phyloP scores from a whole-genome alignment of 83 land plant species.

The Picea abies region DNA sequence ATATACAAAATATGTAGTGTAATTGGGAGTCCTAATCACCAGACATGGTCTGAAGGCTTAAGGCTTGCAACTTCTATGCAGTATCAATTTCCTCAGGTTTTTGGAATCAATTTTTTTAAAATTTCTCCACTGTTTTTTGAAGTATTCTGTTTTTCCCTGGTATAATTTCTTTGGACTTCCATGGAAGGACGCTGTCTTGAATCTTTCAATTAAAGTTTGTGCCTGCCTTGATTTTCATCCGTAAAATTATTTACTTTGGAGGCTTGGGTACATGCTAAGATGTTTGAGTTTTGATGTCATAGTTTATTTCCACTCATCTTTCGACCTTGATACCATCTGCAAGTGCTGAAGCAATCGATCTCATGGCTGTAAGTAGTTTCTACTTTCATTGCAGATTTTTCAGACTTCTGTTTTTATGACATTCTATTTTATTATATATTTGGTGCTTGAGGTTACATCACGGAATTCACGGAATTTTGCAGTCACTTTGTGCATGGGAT shows the following conservation, averaged over 20 bases:
- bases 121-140: neutral
- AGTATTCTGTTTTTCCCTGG: neutral
- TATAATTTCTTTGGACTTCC: neutral
- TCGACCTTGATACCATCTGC: constrained; percentile 79
- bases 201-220: neutral
- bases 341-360: constrained; percentile 78
- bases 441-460: no score
- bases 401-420: neutral
- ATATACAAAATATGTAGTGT: constrained; percentile 49
- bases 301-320: constrained; percentile 68
- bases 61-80: constrained; percentile 44
- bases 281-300: constrained; percentile 9
- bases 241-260: neutral
- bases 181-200: neutral
- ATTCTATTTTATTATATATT: neutral
- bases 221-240: neutral
- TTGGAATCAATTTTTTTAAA: neutral
- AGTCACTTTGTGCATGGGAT: constrained; percentile 97
- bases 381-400: neutral
- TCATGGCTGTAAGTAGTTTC: constrained; percentile 60
- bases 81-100: constrained; percentile 47
- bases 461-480: constrained; percentile 3
- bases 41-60: constrained; percentile 48
- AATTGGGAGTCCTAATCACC: constrained; percentile 37
- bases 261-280: neutral